Base-by-base conservation (phyloP, 805 yeast genomes). In the Saccharomyces mikatae region DNA sequence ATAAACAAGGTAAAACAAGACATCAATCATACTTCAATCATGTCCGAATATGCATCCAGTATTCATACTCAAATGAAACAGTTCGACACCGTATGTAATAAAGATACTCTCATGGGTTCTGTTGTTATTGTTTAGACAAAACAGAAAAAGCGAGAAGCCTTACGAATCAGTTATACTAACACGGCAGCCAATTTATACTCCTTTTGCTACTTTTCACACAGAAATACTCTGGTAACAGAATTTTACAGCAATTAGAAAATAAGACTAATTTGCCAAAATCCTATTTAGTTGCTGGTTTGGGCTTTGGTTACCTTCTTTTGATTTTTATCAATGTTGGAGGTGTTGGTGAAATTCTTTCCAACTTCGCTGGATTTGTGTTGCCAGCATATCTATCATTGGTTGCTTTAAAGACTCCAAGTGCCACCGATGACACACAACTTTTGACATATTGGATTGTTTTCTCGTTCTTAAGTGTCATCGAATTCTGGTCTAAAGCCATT, bases 391-490 rank as follows among this genome's bases (percentile, higher is more conserved):
- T 79, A 68, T 92, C 98, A 8, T 76, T 94, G 58, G 70, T 81
- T 58, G 98, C 99, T 24, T 77, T 94, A 61, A 87, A 83, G 71
- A 86, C 96, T 24, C 60, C 81, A 9, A 67, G 80, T 17, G 73
- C 83, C 46, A 73, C 75, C 47, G 97, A 92, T 71, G 99, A 94
- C 73, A 83, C 94, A 49, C 85, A 86, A 70, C 81, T 88, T 69
- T 80, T 94, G 67, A 88, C 97, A 13, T 94, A 94, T 78, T 94
- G 99, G 99, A 97, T 94, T 55, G 96, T 94, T n/a, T 94, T 88
- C 69, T 96, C 97, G 14, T 83, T 84, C 64, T 81, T 94, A 76
- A 89, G 84, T 71, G 91, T 94, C 52, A 70, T 89, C 65, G 99
- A 94, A 76, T 94, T 89, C 80, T 94, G 97, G 98, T 84, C 96